Evolutionary conservation across 495 filamentous ascomycete species (phyloP).

Genomic region (Penicillium soppii): DNA sequence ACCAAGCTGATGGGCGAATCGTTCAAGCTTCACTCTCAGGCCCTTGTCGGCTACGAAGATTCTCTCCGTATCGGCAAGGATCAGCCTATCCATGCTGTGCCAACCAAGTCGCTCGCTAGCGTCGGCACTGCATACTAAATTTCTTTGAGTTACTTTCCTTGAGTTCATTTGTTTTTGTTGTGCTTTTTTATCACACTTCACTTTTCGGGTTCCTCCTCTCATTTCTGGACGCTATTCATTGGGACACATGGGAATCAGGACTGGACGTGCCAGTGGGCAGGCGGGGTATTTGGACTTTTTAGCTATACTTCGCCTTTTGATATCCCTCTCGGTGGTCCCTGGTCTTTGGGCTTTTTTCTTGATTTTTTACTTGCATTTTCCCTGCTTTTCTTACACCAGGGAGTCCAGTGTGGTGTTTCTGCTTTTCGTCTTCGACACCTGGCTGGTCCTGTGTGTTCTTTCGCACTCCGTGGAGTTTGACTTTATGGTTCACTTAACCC

Average conservation of each 20-base stretch:
- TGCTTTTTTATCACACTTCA: slow-evolving; percentile 1
- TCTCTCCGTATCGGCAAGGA: slow-evolving; percentile 51
- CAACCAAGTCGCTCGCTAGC: slow-evolving; percentile 46
- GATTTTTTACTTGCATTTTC: slow-evolving; percentile 19
- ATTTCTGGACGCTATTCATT: slow-evolving; percentile 34
- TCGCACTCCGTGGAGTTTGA: slow-evolving; percentile 48
- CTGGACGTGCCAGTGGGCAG: slow-evolving; percentile 36
- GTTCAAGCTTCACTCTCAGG: slow-evolving; percentile 95
- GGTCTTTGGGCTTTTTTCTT: slow-evolving; percentile 29
- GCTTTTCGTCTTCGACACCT: slow-evolving; percentile 42
- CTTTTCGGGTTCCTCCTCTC: slow-evolving; percentile 30
- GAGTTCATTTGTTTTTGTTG: slow-evolving; percentile 6
- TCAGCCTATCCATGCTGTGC: slow-evolving; percentile 47
- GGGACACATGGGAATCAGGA: slow-evolving; percentile 38
- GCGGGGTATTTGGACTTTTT: slow-evolving; percentile 33
- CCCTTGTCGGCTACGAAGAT: slow-evolving; percentile 90
- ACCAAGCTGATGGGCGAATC: slow-evolving; percentile 97
- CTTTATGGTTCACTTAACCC: slow-evolving; percentile 20
- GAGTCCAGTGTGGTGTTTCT: slow-evolving; percentile 52
- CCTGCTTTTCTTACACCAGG: slow-evolving; percentile 39
- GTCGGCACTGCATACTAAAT: slow-evolving; percentile 49
- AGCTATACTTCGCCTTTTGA: slow-evolving; percentile 33
- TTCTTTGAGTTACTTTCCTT: slow-evolving; percentile 12
- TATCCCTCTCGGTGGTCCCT: slow-evolving; percentile 39
- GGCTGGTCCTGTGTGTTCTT: slow-evolving; percentile 55